phyloP scores from a whole-genome alignment of 495 filamentous ascomycete species.

The Trichodelitschia bisporula region DNA sequence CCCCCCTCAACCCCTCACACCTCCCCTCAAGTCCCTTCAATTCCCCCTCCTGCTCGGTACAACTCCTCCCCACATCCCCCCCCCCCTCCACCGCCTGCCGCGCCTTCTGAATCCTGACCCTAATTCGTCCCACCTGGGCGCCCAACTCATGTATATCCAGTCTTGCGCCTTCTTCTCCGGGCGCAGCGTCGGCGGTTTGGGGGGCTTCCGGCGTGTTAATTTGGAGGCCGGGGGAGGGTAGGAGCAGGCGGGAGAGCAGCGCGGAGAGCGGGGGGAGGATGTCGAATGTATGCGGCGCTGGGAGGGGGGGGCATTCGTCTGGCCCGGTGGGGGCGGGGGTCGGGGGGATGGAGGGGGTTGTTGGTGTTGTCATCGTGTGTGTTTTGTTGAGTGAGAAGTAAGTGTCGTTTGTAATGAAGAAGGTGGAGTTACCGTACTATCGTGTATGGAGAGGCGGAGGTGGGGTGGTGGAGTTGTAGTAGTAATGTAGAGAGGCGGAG shows the following conservation, averaged over 20 bases:
- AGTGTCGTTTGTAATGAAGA: too few relatives aligned
- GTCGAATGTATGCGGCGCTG: slow-evolving; percentile 44
- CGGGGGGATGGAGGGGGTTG: slow-evolving; percentile 4
- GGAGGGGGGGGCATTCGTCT: slow-evolving; percentile 18
- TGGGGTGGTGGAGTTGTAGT: too few relatives aligned
- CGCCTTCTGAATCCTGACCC: slow-evolving; percentile 59
- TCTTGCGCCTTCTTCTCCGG: slow-evolving; percentile 6
- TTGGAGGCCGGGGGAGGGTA: slow-evolving; percentile 8
- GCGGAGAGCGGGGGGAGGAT: slow-evolving; percentile 59
- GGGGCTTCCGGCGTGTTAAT: too few relatives aligned
- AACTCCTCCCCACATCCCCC: slow-evolving; percentile 46
- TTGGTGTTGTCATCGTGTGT: too few relatives aligned
- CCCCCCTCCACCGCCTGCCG: slow-evolving; percentile 37
- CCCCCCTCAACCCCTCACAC: slow-evolving; percentile 12
- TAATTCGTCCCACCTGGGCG: slow-evolving; percentile 44
- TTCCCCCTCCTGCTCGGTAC: slow-evolving; percentile 59
- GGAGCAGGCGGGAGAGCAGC: slow-evolving; percentile 49
- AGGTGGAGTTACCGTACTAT: too few relatives aligned
- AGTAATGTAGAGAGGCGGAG: too few relatives aligned
- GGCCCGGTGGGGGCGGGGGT: slow-evolving; percentile 1
- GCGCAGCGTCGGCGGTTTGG: slow-evolving; percentile 2
- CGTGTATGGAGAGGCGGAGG: too few relatives aligned
- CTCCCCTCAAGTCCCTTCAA: slow-evolving; percentile 45
- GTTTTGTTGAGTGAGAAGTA: too few relatives aligned
- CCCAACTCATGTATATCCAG: slow-evolving; percentile 59